Evolutionary conservation across 2,329 filamentous ascomycete genomes (phyloP).

Genomic region (Pseudogymnoascus sp.): DNA sequence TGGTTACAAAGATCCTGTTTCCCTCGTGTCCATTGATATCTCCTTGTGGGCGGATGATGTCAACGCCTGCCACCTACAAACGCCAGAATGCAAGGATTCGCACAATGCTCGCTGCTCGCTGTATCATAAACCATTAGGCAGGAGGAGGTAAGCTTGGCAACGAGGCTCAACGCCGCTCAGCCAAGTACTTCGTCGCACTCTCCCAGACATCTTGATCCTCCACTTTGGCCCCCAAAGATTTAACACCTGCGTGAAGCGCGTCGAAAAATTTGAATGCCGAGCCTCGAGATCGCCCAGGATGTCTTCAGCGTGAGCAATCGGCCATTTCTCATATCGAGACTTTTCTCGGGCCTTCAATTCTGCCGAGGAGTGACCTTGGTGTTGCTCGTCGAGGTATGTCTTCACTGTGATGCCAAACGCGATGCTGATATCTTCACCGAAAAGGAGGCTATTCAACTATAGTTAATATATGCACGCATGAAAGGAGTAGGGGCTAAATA

Average conservation of each 20-base stretch:
- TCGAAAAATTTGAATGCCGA: constrained; percentile 53
- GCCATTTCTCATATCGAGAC: constrained; percentile 40
- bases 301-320: constrained; percentile 47
- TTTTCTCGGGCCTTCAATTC: constrained; percentile 41
- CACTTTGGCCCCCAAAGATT: constrained; percentile 46
- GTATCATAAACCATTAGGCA: constrained; percentile 8
- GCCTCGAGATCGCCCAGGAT: constrained; percentile 53
- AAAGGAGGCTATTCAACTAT: constrained; percentile 48
- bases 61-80: constrained; percentile 7
- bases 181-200: constrained; percentile 48
- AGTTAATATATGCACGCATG: constrained; percentile 8
- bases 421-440: constrained; percentile 64
- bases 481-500: constrained; percentile 32
- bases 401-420: constrained; percentile 74
- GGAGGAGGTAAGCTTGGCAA: not conserved
- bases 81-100: constrained; percentile 7
- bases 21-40: constrained; percentile 5
- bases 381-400: constrained; percentile 69
- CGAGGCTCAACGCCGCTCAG: constrained; percentile 20
- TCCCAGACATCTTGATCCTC: constrained; percentile 46
- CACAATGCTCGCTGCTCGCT: constrained; percentile 8
- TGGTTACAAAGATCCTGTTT: not conserved
- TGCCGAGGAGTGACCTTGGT: constrained; percentile 47
- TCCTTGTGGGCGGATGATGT: not conserved
- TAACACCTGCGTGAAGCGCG: constrained; percentile 51